Base-by-base conservation (phyloP, 768 basidiomycete genomes). In the Xerocomellus amylosporus region DNA sequence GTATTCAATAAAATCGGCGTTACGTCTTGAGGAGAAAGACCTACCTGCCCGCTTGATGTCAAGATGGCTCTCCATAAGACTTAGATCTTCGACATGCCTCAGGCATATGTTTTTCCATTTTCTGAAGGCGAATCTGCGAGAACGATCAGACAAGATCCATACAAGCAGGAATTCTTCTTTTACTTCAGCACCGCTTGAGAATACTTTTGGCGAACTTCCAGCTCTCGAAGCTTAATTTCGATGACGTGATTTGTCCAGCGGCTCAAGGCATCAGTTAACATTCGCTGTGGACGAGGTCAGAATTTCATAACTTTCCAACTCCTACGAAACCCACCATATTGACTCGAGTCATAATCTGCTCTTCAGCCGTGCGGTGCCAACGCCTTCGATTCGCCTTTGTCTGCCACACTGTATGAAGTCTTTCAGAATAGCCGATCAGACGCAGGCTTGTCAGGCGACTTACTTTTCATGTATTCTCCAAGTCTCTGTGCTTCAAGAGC, bases 21-120 rank as follows among this genome's bases (percentile, higher is more conserved):
- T 42, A n/a, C 10, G 12, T 45, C 17, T 46, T 6, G 24, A 36
- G 51, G 42, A 41, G 24, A 48, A 54, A 36, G 31, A 55, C 71
- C 36, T 62, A 84, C 91, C 91, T 78, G 91, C 89, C 41, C 80
- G 80, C 69, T 89, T 90, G 42, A 93, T 84, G 56, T 87, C 79
- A 53, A 85, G 80, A 68, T 90, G 89, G 64, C 88, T 92, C 64
- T 90, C 86, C 80, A 93, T 83, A n/a, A 94, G 79, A 60, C 83
- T 86, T 4, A 86, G 70, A 58, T 86, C 83, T 65, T 91, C 87
- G 2, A 79, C 78, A 64, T 89, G 88, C 24, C 84, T 82, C 36
- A 75, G 71, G 62, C 79, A 82, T 36, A 79, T 73, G 7, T 67
- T 71, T 63, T 82, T 85, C 90, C 91, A 93, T 71, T 85, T 88